These are phyloP conservation scores for Mycena filopes DNA, from an alignment of 768 basidiomycete species.

Conservation along the genomic window DNA sequence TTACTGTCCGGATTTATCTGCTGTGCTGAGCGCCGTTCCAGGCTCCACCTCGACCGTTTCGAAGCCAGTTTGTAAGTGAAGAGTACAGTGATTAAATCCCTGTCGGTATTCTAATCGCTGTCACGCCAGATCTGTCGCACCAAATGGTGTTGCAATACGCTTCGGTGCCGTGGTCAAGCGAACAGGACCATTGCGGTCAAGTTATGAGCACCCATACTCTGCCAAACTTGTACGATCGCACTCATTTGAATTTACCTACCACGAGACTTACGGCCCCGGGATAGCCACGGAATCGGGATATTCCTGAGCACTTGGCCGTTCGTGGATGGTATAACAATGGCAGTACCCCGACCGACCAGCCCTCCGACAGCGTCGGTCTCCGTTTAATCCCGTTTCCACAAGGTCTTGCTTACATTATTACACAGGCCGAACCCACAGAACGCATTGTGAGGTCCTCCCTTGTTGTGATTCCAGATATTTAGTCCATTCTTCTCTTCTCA, in stretches of 20 bases:
- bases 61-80: slow-evolving; percentile 16
- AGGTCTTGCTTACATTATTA: too few relatives aligned
- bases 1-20: too few relatives aligned
- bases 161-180: background rate
- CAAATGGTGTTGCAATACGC: slow-evolving; percentile 15
- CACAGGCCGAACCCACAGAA: background rate
- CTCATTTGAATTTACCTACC: background rate
- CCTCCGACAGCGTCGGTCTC: slow-evolving; percentile 3
- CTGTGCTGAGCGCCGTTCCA: background rate
- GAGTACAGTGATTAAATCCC: too few relatives aligned
- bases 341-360: background rate
- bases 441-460: slow-evolving; percentile 1
- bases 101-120: background rate
- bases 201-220: background rate
- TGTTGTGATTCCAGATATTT: background rate
- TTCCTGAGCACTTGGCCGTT: slow-evolving; percentile 9
- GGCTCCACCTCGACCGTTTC: slow-evolving; percentile 20
- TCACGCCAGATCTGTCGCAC: slow-evolving; percentile 5
- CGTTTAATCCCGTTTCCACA: background rate
- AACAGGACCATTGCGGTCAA: slow-evolving; percentile 15
- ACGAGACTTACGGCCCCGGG: background rate
- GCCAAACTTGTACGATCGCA: slow-evolving; percentile 19
- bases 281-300: slow-evolving; percentile 20
- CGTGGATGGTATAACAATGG: background rate
- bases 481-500: background rate